phyloP scores from a whole-genome alignment of 345 rosid species.

The Sisymbrium irio region DNA sequence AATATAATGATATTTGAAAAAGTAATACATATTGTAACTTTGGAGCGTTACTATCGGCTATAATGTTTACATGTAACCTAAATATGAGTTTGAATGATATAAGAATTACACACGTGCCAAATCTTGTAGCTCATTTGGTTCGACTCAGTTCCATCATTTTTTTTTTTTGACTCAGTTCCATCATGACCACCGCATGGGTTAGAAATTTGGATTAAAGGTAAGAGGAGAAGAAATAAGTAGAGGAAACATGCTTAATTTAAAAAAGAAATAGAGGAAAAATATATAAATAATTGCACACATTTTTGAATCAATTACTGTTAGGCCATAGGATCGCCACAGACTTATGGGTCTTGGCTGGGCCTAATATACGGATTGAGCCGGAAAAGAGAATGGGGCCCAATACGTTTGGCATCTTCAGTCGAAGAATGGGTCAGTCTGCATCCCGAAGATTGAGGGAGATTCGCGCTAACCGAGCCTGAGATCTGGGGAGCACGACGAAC shows the following conservation, averaged over 20 bases:
- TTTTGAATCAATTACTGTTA: not conserved
- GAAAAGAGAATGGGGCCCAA: no score
- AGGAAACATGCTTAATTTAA: no score
- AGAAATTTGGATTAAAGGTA: not conserved
- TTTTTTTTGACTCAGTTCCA: not conserved
- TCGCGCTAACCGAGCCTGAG: no score
- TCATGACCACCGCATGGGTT: not conserved
- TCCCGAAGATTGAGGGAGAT: no score
- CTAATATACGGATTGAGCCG: no score
- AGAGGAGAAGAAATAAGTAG: not conserved
- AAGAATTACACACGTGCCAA: not conserved
- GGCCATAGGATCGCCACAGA: no score
- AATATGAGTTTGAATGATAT: not conserved
- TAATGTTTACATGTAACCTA: conserved; percentile 4
- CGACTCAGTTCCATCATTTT: not conserved
- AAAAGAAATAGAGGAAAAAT: not conserved
- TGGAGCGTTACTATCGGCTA: conserved; percentile 2
- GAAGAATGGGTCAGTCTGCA: no score
- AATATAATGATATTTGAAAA: not conserved
- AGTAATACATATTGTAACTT: not conserved
- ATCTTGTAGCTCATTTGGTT: not conserved
- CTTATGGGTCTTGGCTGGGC: no score
- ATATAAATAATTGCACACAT: not conserved
- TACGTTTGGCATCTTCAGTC: no score
- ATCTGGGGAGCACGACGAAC: no score